These are phyloP conservation scores for Limonomyces culmigenus DNA, from an alignment of 1,284 basidiomycete genomes.

Conservation along the genomic window DNA sequence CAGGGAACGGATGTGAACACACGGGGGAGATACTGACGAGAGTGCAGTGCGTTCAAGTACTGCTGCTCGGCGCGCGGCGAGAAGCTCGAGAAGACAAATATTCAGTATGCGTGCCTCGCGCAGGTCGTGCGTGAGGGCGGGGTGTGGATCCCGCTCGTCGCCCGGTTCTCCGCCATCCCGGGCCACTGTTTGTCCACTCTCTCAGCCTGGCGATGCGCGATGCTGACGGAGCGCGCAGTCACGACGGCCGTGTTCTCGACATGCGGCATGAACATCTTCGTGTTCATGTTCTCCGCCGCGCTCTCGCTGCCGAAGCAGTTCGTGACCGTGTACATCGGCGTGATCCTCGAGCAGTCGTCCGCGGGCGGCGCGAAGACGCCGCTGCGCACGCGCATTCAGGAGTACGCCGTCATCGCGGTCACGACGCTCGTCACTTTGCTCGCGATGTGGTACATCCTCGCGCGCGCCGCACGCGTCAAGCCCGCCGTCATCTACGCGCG, in stretches of 20 bases:
- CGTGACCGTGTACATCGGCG: slow-evolving; percentile 59
- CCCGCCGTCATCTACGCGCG: slow-evolving; percentile 57
- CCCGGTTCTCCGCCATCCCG: slow-evolving; percentile 66
- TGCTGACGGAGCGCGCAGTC: slow-evolving; percentile 14
- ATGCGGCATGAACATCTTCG: slow-evolving; percentile 59
- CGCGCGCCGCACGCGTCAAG: slow-evolving; percentile 61
- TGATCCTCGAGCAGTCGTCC: slow-evolving; percentile 33
- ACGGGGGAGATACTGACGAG: background rate
- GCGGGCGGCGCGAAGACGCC: slow-evolving; percentile 14
- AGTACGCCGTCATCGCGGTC: slow-evolving; percentile 40
- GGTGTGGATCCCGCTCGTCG: slow-evolving; percentile 59
- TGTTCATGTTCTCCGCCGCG: slow-evolving; percentile 55
- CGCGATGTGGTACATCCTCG: slow-evolving; percentile 76
- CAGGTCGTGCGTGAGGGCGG: slow-evolving; percentile 67
- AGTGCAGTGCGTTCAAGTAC: slow-evolving; percentile 42
- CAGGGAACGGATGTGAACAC: too few relatives aligned
- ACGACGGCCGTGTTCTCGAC: slow-evolving; percentile 68
- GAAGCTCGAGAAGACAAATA: slow-evolving; percentile 54
- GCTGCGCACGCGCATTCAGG: slow-evolving; percentile 29
- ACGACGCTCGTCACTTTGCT: slow-evolving; percentile 57
- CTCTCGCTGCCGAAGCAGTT: slow-evolving; percentile 69
- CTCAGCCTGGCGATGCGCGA: slow-evolving; percentile 1
- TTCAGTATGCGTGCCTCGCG: slow-evolving; percentile 65
- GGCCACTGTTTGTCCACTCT: slow-evolving; percentile 37
- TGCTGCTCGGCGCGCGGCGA: slow-evolving; percentile 45